phyloP scores from a whole-genome alignment of 2,329 filamentous ascomycete species.

The Ophiostoma tasmaniense region DNA sequence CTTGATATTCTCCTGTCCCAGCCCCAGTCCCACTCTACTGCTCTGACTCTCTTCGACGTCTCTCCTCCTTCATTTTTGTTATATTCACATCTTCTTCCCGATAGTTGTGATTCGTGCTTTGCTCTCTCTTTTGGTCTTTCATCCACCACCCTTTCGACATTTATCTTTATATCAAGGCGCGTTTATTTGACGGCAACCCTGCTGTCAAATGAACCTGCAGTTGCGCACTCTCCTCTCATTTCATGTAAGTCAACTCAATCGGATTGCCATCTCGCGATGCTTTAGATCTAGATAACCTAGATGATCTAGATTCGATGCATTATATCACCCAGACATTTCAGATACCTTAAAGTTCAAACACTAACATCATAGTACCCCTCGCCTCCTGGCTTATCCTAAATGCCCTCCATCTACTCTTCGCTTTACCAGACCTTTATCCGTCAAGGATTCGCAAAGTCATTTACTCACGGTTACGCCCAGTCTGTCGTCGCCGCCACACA shows the following conservation, averaged over 20 bases:
- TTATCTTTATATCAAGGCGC: slow-evolving; percentile 46
- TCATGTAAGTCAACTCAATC: slow-evolving; percentile 45
- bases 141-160: slow-evolving; percentile 8
- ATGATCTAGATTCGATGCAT: too few species aligned
- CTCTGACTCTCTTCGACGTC: not conserved
- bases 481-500: slow-evolving; percentile 94
- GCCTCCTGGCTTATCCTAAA: slow-evolving; percentile 71
- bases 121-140: not conserved
- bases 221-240: slow-evolving; percentile 49
- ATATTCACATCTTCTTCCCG: slow-evolving; percentile 5
- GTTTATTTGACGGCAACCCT: slow-evolving; percentile 76
- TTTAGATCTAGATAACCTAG: not conserved
- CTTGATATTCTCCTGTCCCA: not conserved
- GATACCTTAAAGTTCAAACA: not conserved
- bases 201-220: slow-evolving; percentile 99
- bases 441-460: slow-evolving; percentile 92
- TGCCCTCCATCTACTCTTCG: slow-evolving; percentile 65
- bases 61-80: slow-evolving; percentile 6
- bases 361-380: slow-evolving; percentile 39
- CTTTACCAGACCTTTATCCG: slow-evolving; percentile 79
- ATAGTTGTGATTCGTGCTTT: not conserved
- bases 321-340: too few species aligned
- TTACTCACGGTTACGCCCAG: slow-evolving; percentile 96
- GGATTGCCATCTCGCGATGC: not conserved
- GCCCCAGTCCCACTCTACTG: not conserved